Conservation (phyloP, 495 filamentous ascomycete species). For the Neurospora sp. region DNA sequence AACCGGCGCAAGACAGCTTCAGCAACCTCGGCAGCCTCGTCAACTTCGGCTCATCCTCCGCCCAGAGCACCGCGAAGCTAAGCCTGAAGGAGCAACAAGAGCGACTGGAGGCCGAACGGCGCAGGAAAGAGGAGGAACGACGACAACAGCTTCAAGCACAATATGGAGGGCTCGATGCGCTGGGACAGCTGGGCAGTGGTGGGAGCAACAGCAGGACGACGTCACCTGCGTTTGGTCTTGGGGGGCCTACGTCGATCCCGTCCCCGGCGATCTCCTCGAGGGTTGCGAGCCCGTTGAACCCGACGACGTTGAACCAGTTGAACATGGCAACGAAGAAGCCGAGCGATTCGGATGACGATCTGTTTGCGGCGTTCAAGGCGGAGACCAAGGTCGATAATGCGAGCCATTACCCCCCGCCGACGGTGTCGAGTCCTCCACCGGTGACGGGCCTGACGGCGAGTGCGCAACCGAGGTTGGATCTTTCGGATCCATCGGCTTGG, state of each 20-base stretch:
- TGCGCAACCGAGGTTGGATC: slow-evolving; percentile 18
- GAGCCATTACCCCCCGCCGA: slow-evolving; percentile 48
- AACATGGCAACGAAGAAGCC: slow-evolving; percentile 7
- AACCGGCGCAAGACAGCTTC: slow-evolving; percentile 73
- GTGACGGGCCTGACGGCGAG: slow-evolving; percentile 7
- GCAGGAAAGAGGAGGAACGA: slow-evolving; percentile 63
- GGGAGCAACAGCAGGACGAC: background rate
- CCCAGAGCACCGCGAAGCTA: slow-evolving; percentile 59
- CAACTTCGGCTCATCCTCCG: slow-evolving; percentile 47
- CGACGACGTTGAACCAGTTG: background rate
- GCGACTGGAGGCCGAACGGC: slow-evolving; percentile 65
- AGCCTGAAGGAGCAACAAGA: slow-evolving; percentile 80
- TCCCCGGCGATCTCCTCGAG: slow-evolving; percentile 5
- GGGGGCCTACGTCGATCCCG: slow-evolving; percentile 21
- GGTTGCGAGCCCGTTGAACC: slow-evolving; percentile 13
- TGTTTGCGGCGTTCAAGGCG: slow-evolving; percentile 53
- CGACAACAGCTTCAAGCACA: slow-evolving; percentile 58
- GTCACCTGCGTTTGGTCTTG: background rate
- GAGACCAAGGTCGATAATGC: slow-evolving; percentile 51
- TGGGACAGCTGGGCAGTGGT: background rate
- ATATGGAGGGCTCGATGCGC: slow-evolving; percentile 44
- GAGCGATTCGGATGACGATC: slow-evolving; percentile 41
- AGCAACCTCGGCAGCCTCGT: slow-evolving; percentile 80
- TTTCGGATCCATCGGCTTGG: slow-evolving; percentile 32
- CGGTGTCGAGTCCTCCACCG: slow-evolving; percentile 13